Percentiles rank a stretch among this genome's conserved stretches.
Conservation (phyloP, 1,284 basidiomycete genomes). For the Sanghuangporus weigelae region DNA sequence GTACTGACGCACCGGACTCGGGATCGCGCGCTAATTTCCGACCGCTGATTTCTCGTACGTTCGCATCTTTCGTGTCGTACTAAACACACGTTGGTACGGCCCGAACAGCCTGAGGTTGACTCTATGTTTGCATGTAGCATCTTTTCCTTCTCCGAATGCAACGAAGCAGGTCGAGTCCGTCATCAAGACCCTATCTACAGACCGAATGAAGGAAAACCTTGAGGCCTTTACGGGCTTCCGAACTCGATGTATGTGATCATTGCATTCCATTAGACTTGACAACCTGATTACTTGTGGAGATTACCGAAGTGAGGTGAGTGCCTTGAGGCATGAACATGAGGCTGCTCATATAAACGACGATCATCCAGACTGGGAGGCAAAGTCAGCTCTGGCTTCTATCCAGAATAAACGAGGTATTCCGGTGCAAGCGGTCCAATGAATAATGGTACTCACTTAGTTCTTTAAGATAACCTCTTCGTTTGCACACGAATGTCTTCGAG, state of each 20-base stretch:
- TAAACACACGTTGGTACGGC: neutral
- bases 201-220: constrained; percentile 64
- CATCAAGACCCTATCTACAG: constrained; percentile 59
- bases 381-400: constrained; percentile 83
- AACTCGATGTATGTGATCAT: constrained; percentile 51
- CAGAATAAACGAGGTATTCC: constrained; percentile 59
- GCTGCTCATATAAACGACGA: constrained; percentile 1
- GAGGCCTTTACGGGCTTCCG: constrained; percentile 70
- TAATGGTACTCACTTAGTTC: constrained; percentile 4
- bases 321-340: neutral
- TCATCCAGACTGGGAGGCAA: constrained; percentile 62
- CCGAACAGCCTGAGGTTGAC: neutral
- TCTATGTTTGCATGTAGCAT: constrained; percentile 31
- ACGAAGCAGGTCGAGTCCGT: constrained; percentile 54
- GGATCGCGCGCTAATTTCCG: constrained; percentile 40
- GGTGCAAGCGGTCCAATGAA: constrained; percentile 9
- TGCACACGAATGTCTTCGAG: constrained; percentile 50
- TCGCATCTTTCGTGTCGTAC: neutral
- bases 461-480: constrained; percentile 59
- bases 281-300: constrained; percentile 36
- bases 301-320: constrained; percentile 68
- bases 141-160: constrained; percentile 54
- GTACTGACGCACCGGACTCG: constrained; percentile 69
- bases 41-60: constrained; percentile 35
- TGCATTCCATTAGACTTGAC: neutral